Evolutionary conservation across 2,329 filamentous ascomycete species (phyloP).

Genomic region (Rhynchosporium secalis): DNA sequence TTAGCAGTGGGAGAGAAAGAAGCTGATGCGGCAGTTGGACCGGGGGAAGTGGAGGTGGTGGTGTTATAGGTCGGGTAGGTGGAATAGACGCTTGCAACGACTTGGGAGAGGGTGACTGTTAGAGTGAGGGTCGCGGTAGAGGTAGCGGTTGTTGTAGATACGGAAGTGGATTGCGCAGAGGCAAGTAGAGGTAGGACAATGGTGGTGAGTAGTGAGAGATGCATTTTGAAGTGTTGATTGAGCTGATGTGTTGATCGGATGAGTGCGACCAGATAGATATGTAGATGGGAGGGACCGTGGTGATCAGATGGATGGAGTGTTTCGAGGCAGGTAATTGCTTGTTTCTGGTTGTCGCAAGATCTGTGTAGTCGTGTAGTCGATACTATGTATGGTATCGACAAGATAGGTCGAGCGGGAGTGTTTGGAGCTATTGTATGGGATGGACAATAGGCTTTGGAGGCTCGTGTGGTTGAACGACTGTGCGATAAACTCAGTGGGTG

Average conservation of each 20-base stretch:
- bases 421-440: constrained; percentile 7
- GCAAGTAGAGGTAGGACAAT: constrained; percentile 56
- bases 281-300: constrained; percentile 12
- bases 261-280: background rate
- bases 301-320: constrained; percentile 9
- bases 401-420: background rate
- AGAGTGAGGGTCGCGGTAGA: constrained; percentile 53
- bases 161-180: constrained; percentile 42
- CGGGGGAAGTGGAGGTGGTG: constrained; percentile 27
- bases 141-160: constrained; percentile 45
- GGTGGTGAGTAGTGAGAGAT: constrained; percentile 48
- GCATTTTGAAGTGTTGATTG: constrained; percentile 41
- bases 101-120: constrained; percentile 52
- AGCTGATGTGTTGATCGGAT: constrained; percentile 7
- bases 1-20: constrained; percentile 25
- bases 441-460: constrained; percentile 4
- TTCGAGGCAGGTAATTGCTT: constrained; percentile 9
- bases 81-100: constrained; percentile 43
- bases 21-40: constrained; percentile 35
- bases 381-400: background rate
- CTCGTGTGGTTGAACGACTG: constrained; percentile 15
- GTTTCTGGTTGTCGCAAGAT: constrained; percentile 4
- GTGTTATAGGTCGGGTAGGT: constrained; percentile 42
- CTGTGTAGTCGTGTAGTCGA: background rate
- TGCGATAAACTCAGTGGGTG: constrained; percentile 11